These are phyloP conservation scores for Parathielavia hyrcaniae DNA, from an alignment of 495 filamentous ascomycete genomes.

Conservation along the genomic window DNA sequence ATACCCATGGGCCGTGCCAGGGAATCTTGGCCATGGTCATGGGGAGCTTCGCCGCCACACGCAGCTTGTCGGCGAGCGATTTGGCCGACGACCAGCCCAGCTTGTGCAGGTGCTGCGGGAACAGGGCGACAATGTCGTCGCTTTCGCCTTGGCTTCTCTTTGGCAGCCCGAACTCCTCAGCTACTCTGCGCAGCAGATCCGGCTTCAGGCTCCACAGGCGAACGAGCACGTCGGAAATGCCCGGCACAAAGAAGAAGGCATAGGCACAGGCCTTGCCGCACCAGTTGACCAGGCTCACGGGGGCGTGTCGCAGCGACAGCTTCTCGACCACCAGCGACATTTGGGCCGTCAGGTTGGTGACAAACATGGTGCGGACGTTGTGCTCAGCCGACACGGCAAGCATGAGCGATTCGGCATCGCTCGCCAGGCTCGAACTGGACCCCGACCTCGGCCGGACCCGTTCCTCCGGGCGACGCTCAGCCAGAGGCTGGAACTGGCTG, in stretches of 20 bases:
- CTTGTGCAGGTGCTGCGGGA: constrained; percentile 64
- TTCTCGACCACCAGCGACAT: constrained; percentile 87
- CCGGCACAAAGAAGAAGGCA: constrained; percentile 92
- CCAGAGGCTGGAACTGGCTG: constrained; percentile 56
- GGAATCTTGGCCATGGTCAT: constrained; percentile 63
- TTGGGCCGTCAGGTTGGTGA: constrained; percentile 77
- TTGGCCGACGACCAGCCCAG: constrained; percentile 66
- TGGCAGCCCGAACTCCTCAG: constrained; percentile 56
- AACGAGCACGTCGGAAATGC: constrained; percentile 78
- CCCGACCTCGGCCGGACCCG: constrained; percentile 31
- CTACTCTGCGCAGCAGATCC: constrained; percentile 60
- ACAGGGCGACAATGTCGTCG: constrained; percentile 60
- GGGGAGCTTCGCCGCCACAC: constrained; percentile 59
- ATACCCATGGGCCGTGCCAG: constrained; percentile 83
- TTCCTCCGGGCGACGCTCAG: constrained; percentile 43
- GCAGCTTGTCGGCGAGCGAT: constrained; percentile 57
- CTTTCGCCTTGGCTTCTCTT: constrained; percentile 42
- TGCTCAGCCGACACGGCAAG: constrained; percentile 85
- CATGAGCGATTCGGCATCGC: constrained; percentile 71
- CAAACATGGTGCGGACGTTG: constrained; percentile 88
- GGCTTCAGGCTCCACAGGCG: constrained; percentile 71
- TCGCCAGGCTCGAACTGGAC: constrained; percentile 49
- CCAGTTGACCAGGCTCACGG: constrained; percentile 86
- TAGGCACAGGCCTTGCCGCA: constrained; percentile 92
- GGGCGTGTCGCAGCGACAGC: constrained; percentile 82